Base-by-base conservation (phyloP, 768 basidiomycete species). In the Guyanaporus albipodus region DNA sequence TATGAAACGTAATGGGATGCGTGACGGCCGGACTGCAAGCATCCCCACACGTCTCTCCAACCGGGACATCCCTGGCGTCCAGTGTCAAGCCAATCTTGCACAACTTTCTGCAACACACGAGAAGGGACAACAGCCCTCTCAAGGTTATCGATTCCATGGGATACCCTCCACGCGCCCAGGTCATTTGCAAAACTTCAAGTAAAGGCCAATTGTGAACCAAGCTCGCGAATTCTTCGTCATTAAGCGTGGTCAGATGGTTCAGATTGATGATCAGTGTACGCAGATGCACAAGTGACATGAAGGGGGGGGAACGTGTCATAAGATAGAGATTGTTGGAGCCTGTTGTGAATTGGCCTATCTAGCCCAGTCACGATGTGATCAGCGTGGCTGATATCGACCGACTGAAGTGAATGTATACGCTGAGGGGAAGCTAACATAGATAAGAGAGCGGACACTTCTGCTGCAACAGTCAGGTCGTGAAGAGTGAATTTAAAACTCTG, bases 381-480 rank as follows among this genome's bases (percentile, higher is more conserved):
- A 7, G 27, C 27, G 27, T 28, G 27, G 27, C 27, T 28, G 6
- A 6, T 28, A 28, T 28, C 7, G 11, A 50, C 11, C 0, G 43
- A 50, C 29, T 15, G 39, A 17, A 50, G 52, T 3, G 46, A 52
- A 35, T 31, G 42, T 12, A n/a, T 2, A 14, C 46, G 46, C 22
- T 21, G 50, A 19, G 46, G 42, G 18, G 50, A 43, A 6, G 24
- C 42, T 15, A 24, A 12, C 23, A 29, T n/a, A 5, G 18, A 21
- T 8, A 52, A 8, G 38, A 49, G 33, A 18, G 33, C 5, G 14
- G 23, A 44, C 23, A 49, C 15, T n/a, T 44, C 42, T 33, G n/a
- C 4, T 7, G 12, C 2, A 8, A 6, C 3, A 12, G 26, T 22
- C n/a, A 4, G 4, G 12, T 11, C 6, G 2, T 2, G 15, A 19